These are phyloP conservation scores for Allium cepa DNA, from an alignment of 106 monocot genomes.

Conservation along the genomic window DNA sequence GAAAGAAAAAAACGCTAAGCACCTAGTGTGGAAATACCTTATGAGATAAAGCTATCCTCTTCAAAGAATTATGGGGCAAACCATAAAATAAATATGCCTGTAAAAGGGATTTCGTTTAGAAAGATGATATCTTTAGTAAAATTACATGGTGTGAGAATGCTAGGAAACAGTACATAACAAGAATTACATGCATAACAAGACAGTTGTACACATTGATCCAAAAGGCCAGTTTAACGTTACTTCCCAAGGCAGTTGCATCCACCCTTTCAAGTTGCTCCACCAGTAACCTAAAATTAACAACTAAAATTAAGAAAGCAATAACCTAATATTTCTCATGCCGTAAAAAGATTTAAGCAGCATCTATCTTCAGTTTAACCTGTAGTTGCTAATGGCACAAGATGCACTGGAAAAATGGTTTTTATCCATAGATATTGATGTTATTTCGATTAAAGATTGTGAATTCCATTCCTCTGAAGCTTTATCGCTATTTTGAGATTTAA, in stretches of 20 bases:
- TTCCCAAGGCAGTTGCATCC: constrained; percentile 37
- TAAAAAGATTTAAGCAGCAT: not conserved
- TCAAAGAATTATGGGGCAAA: constrained; percentile 43
- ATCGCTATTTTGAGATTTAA: constrained; percentile 22
- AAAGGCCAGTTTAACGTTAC: constrained; percentile 63
- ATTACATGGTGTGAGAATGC: too few species aligned
- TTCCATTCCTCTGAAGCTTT: constrained; percentile 20
- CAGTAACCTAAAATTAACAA: constrained; percentile 34
- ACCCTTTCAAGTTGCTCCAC: constrained; percentile 70
- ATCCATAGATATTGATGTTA: constrained; percentile 40
- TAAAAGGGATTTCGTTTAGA: constrained; percentile 4
- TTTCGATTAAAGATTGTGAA: constrained; percentile 26
- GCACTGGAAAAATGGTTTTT: constrained; percentile 43
- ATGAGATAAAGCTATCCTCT: constrained; percentile 65
- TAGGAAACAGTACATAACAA: not conserved
- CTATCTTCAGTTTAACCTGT: constrained; percentile 29
- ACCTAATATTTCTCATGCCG: not conserved
- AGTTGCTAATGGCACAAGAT: constrained; percentile 44
- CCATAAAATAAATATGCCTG: constrained; percentile 74
- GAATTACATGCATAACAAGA: constrained; percentile 78
- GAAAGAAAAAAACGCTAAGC: not conserved
- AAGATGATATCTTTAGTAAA: not conserved
- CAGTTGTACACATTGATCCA: constrained; percentile 90
- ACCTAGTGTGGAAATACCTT: constrained; percentile 30
- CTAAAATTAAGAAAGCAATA: not conserved